Percentiles rank a stretch among this genome's conserved stretches.
Conservation (phyloP, 352 stramenopile species). For the Pythium chondricola region DNA sequence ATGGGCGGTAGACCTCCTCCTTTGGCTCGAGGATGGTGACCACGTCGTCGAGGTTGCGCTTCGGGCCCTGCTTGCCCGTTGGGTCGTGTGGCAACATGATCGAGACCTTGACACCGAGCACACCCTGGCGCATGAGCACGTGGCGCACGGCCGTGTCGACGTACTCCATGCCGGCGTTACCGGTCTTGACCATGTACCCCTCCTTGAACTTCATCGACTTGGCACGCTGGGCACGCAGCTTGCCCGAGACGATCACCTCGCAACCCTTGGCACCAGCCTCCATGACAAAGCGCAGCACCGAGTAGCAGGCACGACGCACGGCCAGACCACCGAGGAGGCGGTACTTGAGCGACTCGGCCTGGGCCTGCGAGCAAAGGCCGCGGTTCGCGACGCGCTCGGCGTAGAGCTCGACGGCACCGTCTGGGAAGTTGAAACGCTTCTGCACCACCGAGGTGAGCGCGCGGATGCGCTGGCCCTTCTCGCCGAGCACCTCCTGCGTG, state of each 20-base stretch:
- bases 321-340: constrained; percentile 97
- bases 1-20: constrained; percentile 89
- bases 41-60: constrained; percentile 97
- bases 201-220: constrained; percentile 99
- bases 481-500: constrained; percentile 98
- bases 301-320: constrained; percentile 98
- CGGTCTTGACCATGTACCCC: constrained; percentile 99
- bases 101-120: constrained; percentile 98
- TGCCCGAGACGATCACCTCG: constrained; percentile 99
- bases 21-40: constrained; percentile 99
- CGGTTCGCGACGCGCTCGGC: constrained; percentile 98
- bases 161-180: constrained; percentile 97
- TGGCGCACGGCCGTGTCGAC: constrained; percentile 98
- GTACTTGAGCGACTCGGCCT: constrained; percentile 99
- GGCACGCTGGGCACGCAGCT: constrained; percentile 98
- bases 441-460: constrained; percentile 99
- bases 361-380: constrained; percentile 97
- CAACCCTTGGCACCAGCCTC: constrained; percentile 98
- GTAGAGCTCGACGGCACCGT: constrained; percentile 96
- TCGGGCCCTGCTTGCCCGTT: constrained; percentile 95
- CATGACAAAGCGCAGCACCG: constrained; percentile 99
- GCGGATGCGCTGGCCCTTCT: constrained; percentile 99
- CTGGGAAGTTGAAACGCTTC: constrained; percentile 97
- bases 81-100: constrained; percentile 99
- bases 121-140: constrained; percentile 99